A percentile compares a stretch with the other conserved stretches of the same genome.
These are phyloP conservation scores for Fusarium udum DNA, from an alignment of 2,329 filamentous ascomycete genomes.

Conservation along the genomic window DNA sequence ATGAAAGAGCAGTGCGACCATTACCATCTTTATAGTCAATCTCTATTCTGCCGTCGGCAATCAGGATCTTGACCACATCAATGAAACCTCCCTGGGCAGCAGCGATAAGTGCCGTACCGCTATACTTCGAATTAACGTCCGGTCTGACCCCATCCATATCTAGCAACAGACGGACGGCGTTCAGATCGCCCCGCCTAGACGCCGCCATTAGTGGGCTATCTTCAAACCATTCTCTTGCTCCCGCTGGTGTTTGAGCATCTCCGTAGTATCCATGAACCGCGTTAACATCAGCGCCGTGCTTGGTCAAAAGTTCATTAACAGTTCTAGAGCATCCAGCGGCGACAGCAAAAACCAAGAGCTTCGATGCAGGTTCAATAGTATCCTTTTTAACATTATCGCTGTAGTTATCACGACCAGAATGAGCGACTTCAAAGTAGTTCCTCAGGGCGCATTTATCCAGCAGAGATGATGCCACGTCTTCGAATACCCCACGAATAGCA, in stretches of 20 bases:
- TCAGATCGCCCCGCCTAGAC: neutral
- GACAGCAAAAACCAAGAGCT: neutral
- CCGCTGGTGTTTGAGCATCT: no score
- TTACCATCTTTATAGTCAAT: accelerated
- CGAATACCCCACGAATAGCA: accelerated
- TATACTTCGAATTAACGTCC: accelerated
- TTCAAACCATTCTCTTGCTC: no score
- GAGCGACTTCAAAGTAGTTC: no score
- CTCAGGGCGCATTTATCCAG: neutral
- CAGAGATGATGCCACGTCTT: neutral
- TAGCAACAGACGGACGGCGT: neutral
- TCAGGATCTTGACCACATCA: neutral
- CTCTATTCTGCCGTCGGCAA: neutral
- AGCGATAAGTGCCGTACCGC: neutral
- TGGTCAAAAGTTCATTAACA: neutral
- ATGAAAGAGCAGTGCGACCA: neutral
- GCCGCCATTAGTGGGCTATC: neutral
- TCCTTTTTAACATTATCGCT: no score
- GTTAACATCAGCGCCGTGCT: accelerated
- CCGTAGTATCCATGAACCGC: neutral
- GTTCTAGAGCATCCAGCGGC: neutral
- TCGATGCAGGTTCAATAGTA: neutral
- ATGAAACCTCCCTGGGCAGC: neutral
- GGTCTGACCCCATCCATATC: neutral
- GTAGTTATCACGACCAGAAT: no score